These are phyloP conservation scores for Helicostylum pulchrum DNA, from an alignment of 192 early-diverging fungal genomes.

Conservation along the genomic window DNA sequence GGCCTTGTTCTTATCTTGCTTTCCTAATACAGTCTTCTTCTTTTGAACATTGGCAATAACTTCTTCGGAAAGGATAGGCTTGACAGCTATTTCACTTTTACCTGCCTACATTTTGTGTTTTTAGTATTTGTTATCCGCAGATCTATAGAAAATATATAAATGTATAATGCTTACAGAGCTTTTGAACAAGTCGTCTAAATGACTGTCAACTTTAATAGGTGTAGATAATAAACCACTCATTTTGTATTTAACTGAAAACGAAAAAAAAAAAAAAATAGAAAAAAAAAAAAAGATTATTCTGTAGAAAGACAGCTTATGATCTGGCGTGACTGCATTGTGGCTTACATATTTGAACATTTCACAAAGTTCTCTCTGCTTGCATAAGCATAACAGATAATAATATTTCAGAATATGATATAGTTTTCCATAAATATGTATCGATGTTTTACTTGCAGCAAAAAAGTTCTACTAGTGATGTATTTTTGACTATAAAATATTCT, in stretches of 20 bases:
- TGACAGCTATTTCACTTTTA: conserved; percentile 15
- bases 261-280: neutral
- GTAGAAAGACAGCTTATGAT: neutral
- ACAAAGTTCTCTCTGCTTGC: too few species aligned
- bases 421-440: too few species aligned
- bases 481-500: too few species aligned
- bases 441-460: too few species aligned
- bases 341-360: too few species aligned
- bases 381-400: too few species aligned
- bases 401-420: too few species aligned
- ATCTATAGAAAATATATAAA: too few species aligned
- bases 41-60: conserved; percentile 26
- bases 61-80: conserved; percentile 14
- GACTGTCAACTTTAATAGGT: conserved; percentile 1
- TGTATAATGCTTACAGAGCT: conserved; percentile 41
- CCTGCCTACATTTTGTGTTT: conserved; percentile 17
- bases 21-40: conserved; percentile 15
- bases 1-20: conserved; percentile 29
- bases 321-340: neutral
- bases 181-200: conserved; percentile 61
- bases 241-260: conserved; percentile 7
- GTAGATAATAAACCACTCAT: conserved; percentile 12
- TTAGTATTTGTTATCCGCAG: neutral
- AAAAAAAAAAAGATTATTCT: neutral
- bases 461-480: too few species aligned